Evolutionary conservation across 306 rosid species (phyloP), one percentile per base, ranked within the genome.

Genomic region (Lathyrus tuberosus): DNA sequence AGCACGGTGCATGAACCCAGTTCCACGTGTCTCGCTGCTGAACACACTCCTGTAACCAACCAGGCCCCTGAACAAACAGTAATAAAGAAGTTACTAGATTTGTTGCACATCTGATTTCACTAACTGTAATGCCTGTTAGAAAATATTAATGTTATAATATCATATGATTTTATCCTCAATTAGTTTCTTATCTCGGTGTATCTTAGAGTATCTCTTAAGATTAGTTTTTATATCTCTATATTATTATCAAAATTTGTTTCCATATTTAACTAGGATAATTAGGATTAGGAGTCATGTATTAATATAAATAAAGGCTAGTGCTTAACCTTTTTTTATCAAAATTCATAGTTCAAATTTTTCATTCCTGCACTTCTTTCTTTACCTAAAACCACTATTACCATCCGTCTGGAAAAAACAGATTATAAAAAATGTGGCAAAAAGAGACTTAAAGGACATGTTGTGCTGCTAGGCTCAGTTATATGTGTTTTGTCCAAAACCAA

Each of bases 1-100:
- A 75, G 99, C 97, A 72, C 97, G 96, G 77, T 94, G 99, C 97
- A 94, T 94, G 75, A 94, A 94, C 67, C 99, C 99, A 81, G 95
- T 87, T 86, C 99, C 99, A 64, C 99, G 99, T 28, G 97, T 91
- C 76, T 89, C 97, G n/a, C 92, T 91, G 84, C 96, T 88, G 78
- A 94, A 94, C 81, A 94, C 97, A 30, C 99, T 94, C 78, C 97
- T 87, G 81, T 94, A 94, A 74, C 99, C 96, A 83, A 94, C 99
- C 64, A 94, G 78, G 68, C 99, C 99, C 95, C 99, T 94, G 92
- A n/a, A 76, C 72, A 78, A 76, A 72, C 62, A 71, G 5, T 14
- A 67, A n/a, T 12, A 16, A 69, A 31, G 26, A 57, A 78, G 74
- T 73, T 41, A 73, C 49, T 43, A 73, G 18, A 68, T 42, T 41